Percentiles rank a stretch among this genome's conserved stretches.
Evolutionary conservation across 2,329 filamentous ascomycete species (phyloP).

Genomic region (Aspergillus eucalypticola): DNA sequence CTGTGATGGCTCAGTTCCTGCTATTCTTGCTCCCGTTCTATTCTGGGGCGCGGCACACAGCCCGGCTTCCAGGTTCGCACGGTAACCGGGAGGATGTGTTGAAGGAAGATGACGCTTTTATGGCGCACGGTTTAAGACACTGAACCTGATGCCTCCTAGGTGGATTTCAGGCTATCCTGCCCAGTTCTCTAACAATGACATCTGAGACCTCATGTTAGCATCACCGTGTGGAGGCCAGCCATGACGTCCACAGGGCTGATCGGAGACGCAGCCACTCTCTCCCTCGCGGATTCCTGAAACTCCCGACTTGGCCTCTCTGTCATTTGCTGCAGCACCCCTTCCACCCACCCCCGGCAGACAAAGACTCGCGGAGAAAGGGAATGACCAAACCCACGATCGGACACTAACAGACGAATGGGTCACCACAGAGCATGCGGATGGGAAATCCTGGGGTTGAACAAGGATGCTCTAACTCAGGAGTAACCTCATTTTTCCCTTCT

Average conservation of each 20-base stretch:
- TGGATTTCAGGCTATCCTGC: conserved; percentile 6
- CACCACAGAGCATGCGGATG: neutral
- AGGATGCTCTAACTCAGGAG: neutral
- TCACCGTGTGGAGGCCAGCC: conserved; percentile 6
- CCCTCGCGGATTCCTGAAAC: conserved; percentile 32
- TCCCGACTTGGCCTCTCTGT: conserved; percentile 29
- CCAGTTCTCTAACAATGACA: neutral
- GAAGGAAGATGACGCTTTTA: neutral
- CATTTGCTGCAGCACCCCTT: conserved; percentile 23
- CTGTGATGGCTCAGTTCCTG: too few relatives aligned
- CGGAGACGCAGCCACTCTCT: conserved; percentile 20
- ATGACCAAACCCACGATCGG: conserved; percentile 3
- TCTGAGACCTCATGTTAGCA: neutral
- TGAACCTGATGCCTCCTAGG: too few relatives aligned
- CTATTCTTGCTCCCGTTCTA: too few relatives aligned
- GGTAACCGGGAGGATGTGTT: too few relatives aligned
- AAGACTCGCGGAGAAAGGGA: neutral
- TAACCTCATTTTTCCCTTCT: neutral
- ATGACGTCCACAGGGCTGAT: conserved; percentile 16
- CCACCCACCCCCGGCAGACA: neutral
- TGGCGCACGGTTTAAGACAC: neutral
- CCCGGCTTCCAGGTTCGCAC: too few relatives aligned
- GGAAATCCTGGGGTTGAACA: conserved; percentile 7
- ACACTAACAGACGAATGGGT: conserved; percentile 6
- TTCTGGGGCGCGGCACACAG: too few relatives aligned